Percentiles rank a stretch among this genome's conserved stretches.
phyloP scores from a whole-genome alignment of 306 rosid species.

The Lathyrus oleraceus region DNA sequence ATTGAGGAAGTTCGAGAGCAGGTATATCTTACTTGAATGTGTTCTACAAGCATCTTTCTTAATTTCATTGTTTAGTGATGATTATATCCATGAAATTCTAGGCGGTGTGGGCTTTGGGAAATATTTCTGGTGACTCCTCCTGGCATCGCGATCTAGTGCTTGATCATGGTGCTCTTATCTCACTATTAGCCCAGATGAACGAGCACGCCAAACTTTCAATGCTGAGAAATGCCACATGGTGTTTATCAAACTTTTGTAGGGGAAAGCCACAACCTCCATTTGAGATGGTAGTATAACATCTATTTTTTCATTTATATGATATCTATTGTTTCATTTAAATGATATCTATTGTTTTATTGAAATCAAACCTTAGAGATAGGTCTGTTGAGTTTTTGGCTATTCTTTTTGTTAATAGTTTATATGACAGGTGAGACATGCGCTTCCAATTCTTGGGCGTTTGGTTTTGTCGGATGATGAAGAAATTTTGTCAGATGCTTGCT shows the following conservation, averaged over 20 bases:
- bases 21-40: conserved; percentile 40
- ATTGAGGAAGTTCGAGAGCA: conserved; percentile 86
- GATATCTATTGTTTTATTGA: conserved; percentile 1
- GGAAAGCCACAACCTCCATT: conserved; percentile 88
- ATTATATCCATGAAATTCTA: conserved; percentile 33
- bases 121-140: conserved; percentile 88
- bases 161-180: conserved; percentile 60
- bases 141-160: conserved; percentile 84
- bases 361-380: not conserved
- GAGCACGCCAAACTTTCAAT: conserved; percentile 77
- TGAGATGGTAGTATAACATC: conserved; percentile 53
- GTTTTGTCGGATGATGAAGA: conserved; percentile 73
- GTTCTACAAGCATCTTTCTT: not conserved
- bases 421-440: conserved; percentile 73
- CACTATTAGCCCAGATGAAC: conserved; percentile 69
- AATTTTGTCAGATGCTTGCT: conserved; percentile 80
- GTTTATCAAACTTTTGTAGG: conserved; percentile 79
- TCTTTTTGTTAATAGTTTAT: conserved; percentile 13
- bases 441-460: conserved; percentile 75
- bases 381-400: not conserved
- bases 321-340: conserved; percentile 5
- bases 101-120: conserved; percentile 96
- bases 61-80: not conserved
- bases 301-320: not conserved
- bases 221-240: conserved; percentile 89